Percentiles rank a stretch among this genome's conserved stretches.
Conservation (phyloP, 208 protist species). For the Trichomonas tenax region DNA sequence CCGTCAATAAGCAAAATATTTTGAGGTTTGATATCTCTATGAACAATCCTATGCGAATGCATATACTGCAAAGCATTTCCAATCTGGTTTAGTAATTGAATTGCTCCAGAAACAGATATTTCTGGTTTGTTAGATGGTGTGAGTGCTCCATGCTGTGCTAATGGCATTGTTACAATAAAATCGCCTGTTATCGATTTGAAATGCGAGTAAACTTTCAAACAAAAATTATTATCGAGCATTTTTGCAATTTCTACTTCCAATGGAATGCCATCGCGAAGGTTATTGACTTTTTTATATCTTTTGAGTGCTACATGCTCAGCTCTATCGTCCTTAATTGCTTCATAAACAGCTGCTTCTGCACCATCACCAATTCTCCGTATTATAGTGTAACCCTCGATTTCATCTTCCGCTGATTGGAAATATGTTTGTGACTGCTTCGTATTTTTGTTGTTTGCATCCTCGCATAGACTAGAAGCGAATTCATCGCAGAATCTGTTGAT, state of each 20-base stretch:
- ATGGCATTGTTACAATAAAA: not conserved
- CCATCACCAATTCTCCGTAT: not conserved
- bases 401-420: not conserved
- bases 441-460: not conserved
- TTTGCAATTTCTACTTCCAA: not conserved
- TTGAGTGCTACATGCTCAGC: not conserved
- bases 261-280: not conserved
- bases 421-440: too few relatives aligned
- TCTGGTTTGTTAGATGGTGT: not conserved
- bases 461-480: not conserved
- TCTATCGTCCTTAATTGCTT: not conserved
- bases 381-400: not conserved
- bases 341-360: not conserved
- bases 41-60: not conserved
- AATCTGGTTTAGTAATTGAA: not conserved
- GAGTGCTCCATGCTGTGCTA: not conserved
- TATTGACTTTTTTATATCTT: not conserved
- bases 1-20: not conserved
- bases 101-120: not conserved
- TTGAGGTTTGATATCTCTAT: not conserved
- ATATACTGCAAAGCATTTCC: not conserved
- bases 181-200: not conserved
- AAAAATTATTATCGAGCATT: not conserved
- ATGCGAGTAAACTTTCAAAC: not conserved
- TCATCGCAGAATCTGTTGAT: slow-evolving; percentile 9